Conservation (phyloP, 495 filamentous ascomycete species). For the Hypoxylon cercidicola region DNA sequence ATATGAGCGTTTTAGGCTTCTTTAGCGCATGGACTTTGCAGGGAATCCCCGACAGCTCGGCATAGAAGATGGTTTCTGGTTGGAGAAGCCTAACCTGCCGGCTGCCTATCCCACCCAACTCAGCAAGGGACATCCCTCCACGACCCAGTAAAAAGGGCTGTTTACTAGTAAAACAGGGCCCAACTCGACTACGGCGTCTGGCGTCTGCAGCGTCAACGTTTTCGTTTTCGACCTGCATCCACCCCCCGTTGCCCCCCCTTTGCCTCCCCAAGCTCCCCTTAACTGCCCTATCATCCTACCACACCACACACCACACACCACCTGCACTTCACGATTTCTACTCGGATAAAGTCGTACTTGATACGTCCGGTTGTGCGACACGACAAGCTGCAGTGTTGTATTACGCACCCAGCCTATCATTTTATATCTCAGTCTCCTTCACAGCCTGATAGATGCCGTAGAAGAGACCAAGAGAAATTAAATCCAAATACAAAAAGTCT, state of each 20-base stretch:
- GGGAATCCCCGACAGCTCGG: constrained; percentile 27
- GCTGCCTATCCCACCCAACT: too few species aligned
- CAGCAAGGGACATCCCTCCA: too few species aligned
- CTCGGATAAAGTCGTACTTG: constrained; percentile 21
- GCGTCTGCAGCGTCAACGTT: too few species aligned
- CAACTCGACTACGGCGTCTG: constrained; percentile 18
- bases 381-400: constrained; percentile 15
- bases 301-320: too few species aligned
- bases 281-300: too few species aligned
- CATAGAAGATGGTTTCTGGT: constrained; percentile 11
- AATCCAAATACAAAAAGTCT: constrained; percentile 19
- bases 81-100: constrained; percentile 11
- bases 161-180: constrained; percentile 30
- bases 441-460: constrained; percentile 31
- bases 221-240: too few species aligned
- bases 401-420: constrained; percentile 13
- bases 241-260: too few species aligned
- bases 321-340: constrained; percentile 13
- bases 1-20: constrained; percentile 31
- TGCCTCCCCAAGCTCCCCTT: constrained; percentile 3
- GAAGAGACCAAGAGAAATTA: constrained; percentile 15
- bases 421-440: constrained; percentile 26
- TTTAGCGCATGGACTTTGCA: constrained; percentile 21
- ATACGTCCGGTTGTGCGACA: constrained; percentile 15
- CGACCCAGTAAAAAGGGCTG: background rate